Evolutionary conservation across 2,329 filamentous ascomycete species (phyloP), one percentile per base, ranked within the genome.

Genomic region (Colletotrichum sp.): DNA sequence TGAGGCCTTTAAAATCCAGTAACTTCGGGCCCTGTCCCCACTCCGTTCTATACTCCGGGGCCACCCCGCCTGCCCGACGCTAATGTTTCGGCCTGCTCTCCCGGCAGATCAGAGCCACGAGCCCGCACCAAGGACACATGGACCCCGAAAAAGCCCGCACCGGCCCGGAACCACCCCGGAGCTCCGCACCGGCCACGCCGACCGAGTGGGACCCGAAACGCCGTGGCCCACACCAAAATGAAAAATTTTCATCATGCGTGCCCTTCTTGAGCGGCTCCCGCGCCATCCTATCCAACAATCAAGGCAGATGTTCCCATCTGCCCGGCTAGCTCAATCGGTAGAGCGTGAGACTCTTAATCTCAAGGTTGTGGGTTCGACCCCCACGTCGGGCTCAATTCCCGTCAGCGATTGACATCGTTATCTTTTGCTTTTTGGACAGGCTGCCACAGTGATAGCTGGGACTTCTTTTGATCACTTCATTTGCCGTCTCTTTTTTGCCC

Each of bases 241-340:
- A 66, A 74, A 74, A 71, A 4, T 74, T 52, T 74, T n/a, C 72
- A n/a, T 10, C 3, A 6, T 0, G 34, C 60, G 28, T 21, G 36
- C 12, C 18, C n/a, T 60, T 36, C 24, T 13, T 43, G 16, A 30
- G 3, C 5, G 4, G 7, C 3, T 18, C 14, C 26, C 9, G 16
- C 18, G 26, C 5, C 24, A 0, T 2, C 0, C 2, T 3, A 0
- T 0, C 6, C 71, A 70, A 70, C 48, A 59, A 24, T 52, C 34
- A 71, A 66, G 72, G 72, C 72, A 74, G 72, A 74, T 74, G 32
- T 83, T 36, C 16, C 18, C 59, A 60, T 74, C 71, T 66, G 88
- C 88, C 88, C 86, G 88, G 89, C 87, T 92, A 92, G 90, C 90
- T 92, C 90, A 92, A 92, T 92, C 90, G 90, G 90, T 93, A 93